A percentile compares a stretch with the other conserved stretches of the same genome.
Evolutionary conservation across 2,329 filamentous ascomycete genomes (phyloP).

Genomic region (Balansia obtecta): DNA sequence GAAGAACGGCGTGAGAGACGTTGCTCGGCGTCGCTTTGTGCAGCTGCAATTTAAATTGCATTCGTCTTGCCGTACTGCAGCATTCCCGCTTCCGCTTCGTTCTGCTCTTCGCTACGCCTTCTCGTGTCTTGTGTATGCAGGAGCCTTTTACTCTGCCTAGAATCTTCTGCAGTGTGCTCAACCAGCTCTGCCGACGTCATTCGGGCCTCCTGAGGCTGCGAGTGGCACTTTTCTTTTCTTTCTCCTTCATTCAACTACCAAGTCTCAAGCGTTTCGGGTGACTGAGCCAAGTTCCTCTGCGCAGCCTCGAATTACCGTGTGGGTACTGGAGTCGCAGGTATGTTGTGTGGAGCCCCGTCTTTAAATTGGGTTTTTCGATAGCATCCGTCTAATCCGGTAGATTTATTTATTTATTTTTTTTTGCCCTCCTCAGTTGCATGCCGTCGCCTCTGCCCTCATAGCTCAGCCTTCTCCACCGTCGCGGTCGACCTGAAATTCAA

Average conservation of each 20-base stretch:
- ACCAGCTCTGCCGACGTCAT: background rate
- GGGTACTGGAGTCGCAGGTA: constrained; percentile 13
- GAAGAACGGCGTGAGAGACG: background rate
- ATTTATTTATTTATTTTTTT: constrained; percentile 9
- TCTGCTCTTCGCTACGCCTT: background rate
- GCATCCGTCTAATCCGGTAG: constrained; percentile 6
- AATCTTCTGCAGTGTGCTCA: background rate
- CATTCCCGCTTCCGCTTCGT: background rate
- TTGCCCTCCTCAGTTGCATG: constrained; percentile 28
- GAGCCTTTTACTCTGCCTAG: background rate
- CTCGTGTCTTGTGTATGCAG: background rate
- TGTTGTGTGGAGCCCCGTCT: constrained; percentile 9
- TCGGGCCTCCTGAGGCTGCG: background rate
- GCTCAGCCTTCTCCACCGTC: constrained; percentile 26
- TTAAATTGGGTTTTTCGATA: constrained; percentile 8
- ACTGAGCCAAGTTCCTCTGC: background rate
- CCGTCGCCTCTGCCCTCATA: constrained; percentile 22
- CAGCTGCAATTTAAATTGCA: background rate
- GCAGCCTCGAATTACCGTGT: background rate
- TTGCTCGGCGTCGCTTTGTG: constrained; percentile 1
- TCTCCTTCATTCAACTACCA: background rate
- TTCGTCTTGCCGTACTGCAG: background rate
- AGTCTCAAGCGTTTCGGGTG: background rate
- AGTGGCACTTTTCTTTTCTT: background rate
- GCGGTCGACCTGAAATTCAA: constrained; percentile 29